A percentile compares a stretch with the other conserved stretches of the same genome.
Conservation (phyloP, 352 stramenopile genomes). For the Pythium vanterpoolii region DNA sequence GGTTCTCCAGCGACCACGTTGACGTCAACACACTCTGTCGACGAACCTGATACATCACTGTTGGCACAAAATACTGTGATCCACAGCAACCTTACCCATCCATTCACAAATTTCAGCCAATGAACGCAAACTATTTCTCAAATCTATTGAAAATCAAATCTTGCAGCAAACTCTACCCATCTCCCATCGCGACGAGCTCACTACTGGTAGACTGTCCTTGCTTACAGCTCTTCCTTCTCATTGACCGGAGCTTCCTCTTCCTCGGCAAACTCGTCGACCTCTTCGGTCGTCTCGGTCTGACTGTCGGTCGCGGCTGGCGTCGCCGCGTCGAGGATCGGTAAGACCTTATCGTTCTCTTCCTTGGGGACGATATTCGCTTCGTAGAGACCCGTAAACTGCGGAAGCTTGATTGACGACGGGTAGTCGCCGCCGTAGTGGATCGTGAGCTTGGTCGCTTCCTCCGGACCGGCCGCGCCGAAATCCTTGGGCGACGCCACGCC, state of each 20-base stretch:
- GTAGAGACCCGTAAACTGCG: slow-evolving; percentile 55
- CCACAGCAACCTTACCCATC: not conserved
- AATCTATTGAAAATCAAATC: slow-evolving; percentile 19
- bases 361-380: slow-evolving; percentile 56
- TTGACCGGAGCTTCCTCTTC: slow-evolving; percentile 12
- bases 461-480: slow-evolving; percentile 45
- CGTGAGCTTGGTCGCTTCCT: slow-evolving; percentile 62
- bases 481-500: slow-evolving; percentile 50
- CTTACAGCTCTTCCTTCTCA: slow-evolving; percentile 31
- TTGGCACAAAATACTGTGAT: not conserved
- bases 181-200: no score
- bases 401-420: slow-evolving; percentile 70
- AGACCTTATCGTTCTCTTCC: slow-evolving; percentile 20
- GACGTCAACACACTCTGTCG: not conserved
- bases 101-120: not conserved
- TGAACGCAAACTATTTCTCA: slow-evolving; percentile 4
- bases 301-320: slow-evolving; percentile 24
- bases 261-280: slow-evolving; percentile 55
- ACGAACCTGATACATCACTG: no score
- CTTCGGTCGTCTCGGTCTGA: slow-evolving; percentile 22
- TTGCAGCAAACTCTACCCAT: slow-evolving; percentile 10
- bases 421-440: slow-evolving; percentile 71
- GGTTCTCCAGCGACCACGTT: not conserved
- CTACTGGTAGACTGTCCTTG: no score
- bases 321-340: slow-evolving; percentile 18